Evolutionary conservation across 2,329 filamentous ascomycete species (phyloP).

Genomic region (Botryosphaeria dothidea): DNA sequence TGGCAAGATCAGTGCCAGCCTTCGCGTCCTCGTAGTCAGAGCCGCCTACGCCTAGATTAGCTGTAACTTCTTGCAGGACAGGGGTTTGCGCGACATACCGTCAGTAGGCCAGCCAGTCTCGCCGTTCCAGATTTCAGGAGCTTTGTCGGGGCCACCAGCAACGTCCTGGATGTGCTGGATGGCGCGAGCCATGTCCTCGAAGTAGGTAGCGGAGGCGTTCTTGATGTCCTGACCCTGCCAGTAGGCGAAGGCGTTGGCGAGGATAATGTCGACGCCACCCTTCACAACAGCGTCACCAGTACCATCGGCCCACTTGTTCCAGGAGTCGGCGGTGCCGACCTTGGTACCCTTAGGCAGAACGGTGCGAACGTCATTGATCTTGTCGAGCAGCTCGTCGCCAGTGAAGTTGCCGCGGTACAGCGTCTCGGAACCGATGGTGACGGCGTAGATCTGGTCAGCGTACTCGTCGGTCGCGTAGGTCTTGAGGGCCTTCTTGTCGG

Average conservation of each 20-base stretch:
- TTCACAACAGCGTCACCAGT: slow-evolving; percentile 65
- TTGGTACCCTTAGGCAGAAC: slow-evolving; percentile 52
- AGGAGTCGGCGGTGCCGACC: slow-evolving; percentile 69
- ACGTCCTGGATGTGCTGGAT: slow-evolving; percentile 63
- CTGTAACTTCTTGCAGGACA: slow-evolving; percentile 20
- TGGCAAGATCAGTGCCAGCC: slow-evolving; percentile 60
- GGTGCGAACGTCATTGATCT: slow-evolving; percentile 63
- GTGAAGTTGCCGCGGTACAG: slow-evolving; percentile 70
- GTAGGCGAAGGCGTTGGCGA: slow-evolving; percentile 72
- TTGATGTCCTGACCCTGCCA: slow-evolving; percentile 65
- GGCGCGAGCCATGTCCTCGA: slow-evolving; percentile 67
- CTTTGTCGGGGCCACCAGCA: slow-evolving; percentile 54
- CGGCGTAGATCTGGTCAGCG: slow-evolving; percentile 63
- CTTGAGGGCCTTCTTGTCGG: slow-evolving; percentile 61
- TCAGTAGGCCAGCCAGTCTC: slow-evolving; percentile 69
- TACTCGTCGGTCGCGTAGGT: slow-evolving; percentile 48
- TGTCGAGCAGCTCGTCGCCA: slow-evolving; percentile 58
- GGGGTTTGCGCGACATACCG: slow-evolving; percentile 28
- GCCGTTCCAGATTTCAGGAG: slow-evolving; percentile 66
- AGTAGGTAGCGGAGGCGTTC: slow-evolving; percentile 63
- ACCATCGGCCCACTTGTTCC: slow-evolving; percentile 71
- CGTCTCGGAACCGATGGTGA: slow-evolving; percentile 71
- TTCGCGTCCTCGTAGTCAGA: slow-evolving; percentile 62
- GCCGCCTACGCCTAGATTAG: slow-evolving; percentile 46
- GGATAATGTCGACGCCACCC: slow-evolving; percentile 60